Evolutionary conservation across 495 filamentous ascomycete species (phyloP), one percentile per base, ranked within the genome.

Genomic region (Penicillium coprophilum): DNA sequence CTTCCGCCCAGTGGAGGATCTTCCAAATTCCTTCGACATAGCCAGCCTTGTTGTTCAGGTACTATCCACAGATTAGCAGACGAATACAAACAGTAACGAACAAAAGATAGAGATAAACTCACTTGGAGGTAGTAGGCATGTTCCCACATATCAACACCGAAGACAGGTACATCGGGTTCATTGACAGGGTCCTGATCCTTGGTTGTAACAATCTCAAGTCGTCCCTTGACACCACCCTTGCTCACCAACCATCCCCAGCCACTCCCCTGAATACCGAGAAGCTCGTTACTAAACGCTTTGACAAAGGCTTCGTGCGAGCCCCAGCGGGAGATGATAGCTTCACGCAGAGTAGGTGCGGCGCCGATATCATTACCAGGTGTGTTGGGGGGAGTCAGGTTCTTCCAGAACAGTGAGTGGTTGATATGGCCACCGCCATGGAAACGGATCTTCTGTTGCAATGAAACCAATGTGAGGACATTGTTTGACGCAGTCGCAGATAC

Each of bases 71-170:
- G 15, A 32, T 65, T 28, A 60, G 30, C 45, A 36, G 48, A 24
- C 5, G 31, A 1, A 1, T 15, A n/a, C 31, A 50, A 9, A 17
- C 19, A 17, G 15, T 15, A 17, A 28, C 45, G 17, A 15, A 31
- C 0, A 34, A 0, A 28, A 38, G 24, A 11, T 32, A 46, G 34
- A 49, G 8, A 45, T 12, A 46, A 55, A 74, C 76, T 63, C 61
- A 82, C 77, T 67, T 77, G 71, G 28, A 78, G 60, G 55, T 87
- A 88, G 64, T 84, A 91, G 46, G 85, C 84, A 81, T 93, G 91
- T 75, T 98, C 94, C 94, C 94, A 98, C 77, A 95, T 95, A 81
- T 98, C 94, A 55, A 97, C 86, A 0, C 94, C 94, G 40, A 98
- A 80, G 36, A 98, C 64, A 34, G 92, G 90, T 23, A 82, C 80